A percentile compares a stretch with the other conserved stretches of the same genome.
Conservation (phyloP, 73 alveolate genomes). For the Halteria grandinella region DNA sequence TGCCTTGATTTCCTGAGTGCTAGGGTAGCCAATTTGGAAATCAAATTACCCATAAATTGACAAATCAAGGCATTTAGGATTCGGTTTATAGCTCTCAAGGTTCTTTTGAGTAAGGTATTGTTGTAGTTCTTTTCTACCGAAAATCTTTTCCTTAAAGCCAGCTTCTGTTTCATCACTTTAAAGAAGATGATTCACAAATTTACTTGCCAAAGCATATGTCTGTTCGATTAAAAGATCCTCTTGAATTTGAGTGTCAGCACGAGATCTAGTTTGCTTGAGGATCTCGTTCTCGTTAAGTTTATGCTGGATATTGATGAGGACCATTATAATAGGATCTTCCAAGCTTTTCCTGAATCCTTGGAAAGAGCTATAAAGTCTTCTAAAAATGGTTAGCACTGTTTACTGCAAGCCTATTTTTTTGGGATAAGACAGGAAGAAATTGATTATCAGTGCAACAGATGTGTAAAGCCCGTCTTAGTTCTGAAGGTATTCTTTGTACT, state of each 20-base stretch:
- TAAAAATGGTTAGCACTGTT: constrained; percentile 39
- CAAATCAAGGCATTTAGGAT: neutral
- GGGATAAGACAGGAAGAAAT: constrained; percentile 51
- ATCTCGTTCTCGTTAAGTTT: neutral
- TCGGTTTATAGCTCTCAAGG: constrained; percentile 14
- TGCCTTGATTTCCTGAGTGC: constrained; percentile 58
- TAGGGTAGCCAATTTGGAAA: constrained; percentile 72
- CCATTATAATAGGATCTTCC: constrained; percentile 63
- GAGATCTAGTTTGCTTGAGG: too few relatives aligned
- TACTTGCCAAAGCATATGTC: constrained; percentile 23
- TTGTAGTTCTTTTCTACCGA: constrained; percentile 30
- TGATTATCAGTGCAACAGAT: constrained; percentile 57
- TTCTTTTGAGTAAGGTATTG: constrained; percentile 9
- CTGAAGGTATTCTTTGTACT: constrained; percentile 49
- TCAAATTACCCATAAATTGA: constrained; percentile 28
- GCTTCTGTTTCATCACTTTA: constrained; percentile 37
- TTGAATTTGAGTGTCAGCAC: neutral
- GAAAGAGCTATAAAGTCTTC: constrained; percentile 53
- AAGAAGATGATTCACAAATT: constrained; percentile 29
- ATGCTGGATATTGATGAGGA: constrained; percentile 31
- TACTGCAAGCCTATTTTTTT: neutral
- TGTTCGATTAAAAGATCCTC: constrained; percentile 19
- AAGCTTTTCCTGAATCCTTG: constrained; percentile 42
- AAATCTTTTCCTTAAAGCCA: constrained; percentile 40
- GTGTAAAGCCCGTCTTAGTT: constrained; percentile 59